Evolutionary conservation across 2,329 filamentous ascomycete genomes (phyloP).

Genomic region (Fonsecaea monophora): DNA sequence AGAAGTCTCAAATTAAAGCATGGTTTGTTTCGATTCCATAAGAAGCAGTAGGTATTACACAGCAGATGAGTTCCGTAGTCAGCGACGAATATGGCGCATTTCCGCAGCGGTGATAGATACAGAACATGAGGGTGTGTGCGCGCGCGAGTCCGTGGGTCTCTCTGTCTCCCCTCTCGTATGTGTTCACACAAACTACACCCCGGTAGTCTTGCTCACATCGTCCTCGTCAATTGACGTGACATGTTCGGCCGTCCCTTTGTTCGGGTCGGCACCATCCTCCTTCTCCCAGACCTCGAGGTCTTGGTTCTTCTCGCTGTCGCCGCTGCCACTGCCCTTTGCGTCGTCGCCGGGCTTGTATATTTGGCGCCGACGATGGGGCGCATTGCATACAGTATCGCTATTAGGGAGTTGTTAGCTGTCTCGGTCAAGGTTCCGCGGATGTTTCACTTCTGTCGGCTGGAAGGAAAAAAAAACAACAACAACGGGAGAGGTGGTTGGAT

Average conservation of each 20-base stretch:
- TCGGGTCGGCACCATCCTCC: not conserved
- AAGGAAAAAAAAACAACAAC: too few species aligned
- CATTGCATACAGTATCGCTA: slow-evolving; percentile 23
- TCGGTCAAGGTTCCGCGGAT: not conserved
- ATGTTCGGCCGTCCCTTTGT: slow-evolving; percentile 3
- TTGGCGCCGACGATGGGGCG: slow-evolving; percentile 7
- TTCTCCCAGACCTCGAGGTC: slow-evolving; percentile 2
- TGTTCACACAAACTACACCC: too few species aligned
- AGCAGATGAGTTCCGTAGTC: too few species aligned
- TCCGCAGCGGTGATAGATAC: too few species aligned
- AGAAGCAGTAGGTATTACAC: too few species aligned
- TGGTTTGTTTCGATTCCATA: too few species aligned
- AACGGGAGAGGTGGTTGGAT: not conserved
- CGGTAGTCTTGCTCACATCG: not conserved
- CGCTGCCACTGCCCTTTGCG: not conserved
- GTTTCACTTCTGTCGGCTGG: too few species aligned
- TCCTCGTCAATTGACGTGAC: not conserved
- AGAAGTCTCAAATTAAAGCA: too few species aligned
- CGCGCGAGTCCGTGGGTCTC: too few species aligned
- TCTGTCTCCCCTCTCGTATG: too few species aligned
- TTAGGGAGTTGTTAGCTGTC: not conserved
- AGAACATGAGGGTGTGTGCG: too few species aligned
- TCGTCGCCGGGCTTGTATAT: slow-evolving; percentile 6
- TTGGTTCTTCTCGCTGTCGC: slow-evolving; percentile 4
- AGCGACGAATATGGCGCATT: too few species aligned